Evolutionary conservation across 306 rosid species (phyloP), one percentile per base, ranked within the genome.

Genomic region (Parietaria judaica): DNA sequence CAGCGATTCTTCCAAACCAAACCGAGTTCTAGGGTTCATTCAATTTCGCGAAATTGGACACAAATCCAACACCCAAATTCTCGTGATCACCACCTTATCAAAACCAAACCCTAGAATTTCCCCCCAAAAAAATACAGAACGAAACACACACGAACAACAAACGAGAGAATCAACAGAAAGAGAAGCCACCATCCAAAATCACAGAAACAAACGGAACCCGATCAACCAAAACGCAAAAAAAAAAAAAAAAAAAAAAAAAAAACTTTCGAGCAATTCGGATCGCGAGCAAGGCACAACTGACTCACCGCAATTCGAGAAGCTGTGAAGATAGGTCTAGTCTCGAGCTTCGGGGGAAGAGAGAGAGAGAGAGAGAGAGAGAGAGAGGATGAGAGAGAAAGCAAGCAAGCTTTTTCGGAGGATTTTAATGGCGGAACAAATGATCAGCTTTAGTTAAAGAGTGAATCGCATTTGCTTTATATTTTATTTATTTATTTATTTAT

Each of bases 41-140:
- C 61, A 57, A 56, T 63, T 56, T 11, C 60, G 23, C 12, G 11
- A 11, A 51, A 60, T 23, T 8, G 23, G 31, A 60, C 61, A 43
- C 70, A 13, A 36, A 17, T 1, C 10, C 11, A 48, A n/a, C 12
- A 61, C 37, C 16, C 52, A 31, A 57, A 49, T 2, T 10, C 31
- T 38, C 48, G 35, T 34, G 65, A 56, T 70, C 59, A 63, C 75
- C 37, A 36, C 47, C 6, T 35, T 1, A 66, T 14, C 63, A 3
- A 66, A 23, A 10, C 37, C 17, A 72, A 72, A 66, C 76, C 71
- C 77, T 66, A 72, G 52, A 72, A 36, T 60, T 54, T 16, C 6
- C 57, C 52, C 66, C 66, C 53, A 2, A 36, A 64, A 37, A 14
- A 14, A 60, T 23, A 34, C 13, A 70, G 3, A 36, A 3, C 11